Base-by-base conservation (phyloP, 345 rosid genomes). In the Salix suchowensis region DNA sequence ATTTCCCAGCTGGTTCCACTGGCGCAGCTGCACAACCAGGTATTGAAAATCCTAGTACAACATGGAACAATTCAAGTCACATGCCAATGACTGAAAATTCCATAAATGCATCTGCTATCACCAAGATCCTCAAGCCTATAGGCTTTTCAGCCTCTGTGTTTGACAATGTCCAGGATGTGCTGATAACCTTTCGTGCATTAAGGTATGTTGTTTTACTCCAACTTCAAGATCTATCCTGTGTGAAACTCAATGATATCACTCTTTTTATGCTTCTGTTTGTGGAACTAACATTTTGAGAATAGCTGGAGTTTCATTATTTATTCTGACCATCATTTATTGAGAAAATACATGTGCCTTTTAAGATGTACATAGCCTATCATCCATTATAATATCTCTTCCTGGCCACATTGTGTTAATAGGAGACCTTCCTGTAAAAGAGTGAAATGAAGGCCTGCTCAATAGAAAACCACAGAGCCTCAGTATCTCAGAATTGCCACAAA, bases 121-220 rank as follows among this genome's bases (percentile, higher is more conserved):
- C 76, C 73, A 89, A 87, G 88, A 92, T 96, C 77, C 79, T 96
- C 78, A 91, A 85, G 86, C 92, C 97, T 37, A 82, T 91, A 77
- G 84, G 86, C 48, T 96, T 90, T 76, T 84, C 94, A 67, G 84
- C 92, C 76, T 88, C 97, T 74, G 85, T 85, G 48, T 44, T 89
- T 64, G 85, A 88, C 72, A 84, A 82, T 78, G 76, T 50, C 65
- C 98, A 90, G 83, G 94, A 91, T 65, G 99, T 88, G 72, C 67
- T 81, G 74, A 97, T 96, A 73, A 88, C 91, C 71, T 96, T 96
- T 78, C 24, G 64, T 77, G 98, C 92, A 26, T 32, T 87, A 84
- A 94, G 99, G 99, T 96, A 82, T 70, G 92, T 87, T 54, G 21
- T 76, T 76, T 64, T 54, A 64, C 21, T 70, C 68, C 9, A 44